Evolutionary conservation across 2,329 filamentous ascomycete genomes (phyloP), one percentile per base, ranked within the genome.

Genomic region (Botrytis byssoidea): DNA sequence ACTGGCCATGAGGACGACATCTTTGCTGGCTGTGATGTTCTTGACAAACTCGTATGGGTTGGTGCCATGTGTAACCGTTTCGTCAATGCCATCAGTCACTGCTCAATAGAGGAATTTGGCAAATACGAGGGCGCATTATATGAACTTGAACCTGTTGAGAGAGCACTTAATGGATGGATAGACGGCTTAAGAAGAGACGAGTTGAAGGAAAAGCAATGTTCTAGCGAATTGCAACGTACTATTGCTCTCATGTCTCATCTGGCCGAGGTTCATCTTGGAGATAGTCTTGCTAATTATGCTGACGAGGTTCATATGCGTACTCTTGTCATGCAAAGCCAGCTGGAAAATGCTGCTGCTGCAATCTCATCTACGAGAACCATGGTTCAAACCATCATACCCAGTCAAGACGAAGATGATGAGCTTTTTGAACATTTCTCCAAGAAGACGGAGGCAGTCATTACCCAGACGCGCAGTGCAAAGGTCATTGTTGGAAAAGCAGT

Each of bases 81-180:
- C 78, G 90, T 92, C 81, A 92, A 90, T 74, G 91, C 92, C 74
- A 94, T 98, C 78, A 91, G 88, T 77, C 89, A 90, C 77, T 97
- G 94, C 82, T 91, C 92, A 3, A 85, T 92, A 1, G 90, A 93
- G 66, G 89, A 93, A 74, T 98, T 98, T 81, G 87, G 88, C 64
- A 90, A 86, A 76, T 96, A 94, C 77, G 92, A 94, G 78, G 91
- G 91, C 60, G 93, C 94, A 3, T 83, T 96, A 74, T 93, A 94
- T 78, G 96, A 98, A 82, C 86, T 98, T 69, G 93, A 97, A 81
- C 94, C 95, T 0, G 93, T 98, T 18, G 96, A 99, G 83, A 89
- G 94, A 73, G 93, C 93, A 0, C 84, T 98, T 68, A 97, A 97
- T 80, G 88, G 88, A 72, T 97, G 94, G 89, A 93, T 98, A 73